Conservation (phyloP, 2,329 filamentous ascomycete genomes). For the Cordyceps javanica region DNA sequence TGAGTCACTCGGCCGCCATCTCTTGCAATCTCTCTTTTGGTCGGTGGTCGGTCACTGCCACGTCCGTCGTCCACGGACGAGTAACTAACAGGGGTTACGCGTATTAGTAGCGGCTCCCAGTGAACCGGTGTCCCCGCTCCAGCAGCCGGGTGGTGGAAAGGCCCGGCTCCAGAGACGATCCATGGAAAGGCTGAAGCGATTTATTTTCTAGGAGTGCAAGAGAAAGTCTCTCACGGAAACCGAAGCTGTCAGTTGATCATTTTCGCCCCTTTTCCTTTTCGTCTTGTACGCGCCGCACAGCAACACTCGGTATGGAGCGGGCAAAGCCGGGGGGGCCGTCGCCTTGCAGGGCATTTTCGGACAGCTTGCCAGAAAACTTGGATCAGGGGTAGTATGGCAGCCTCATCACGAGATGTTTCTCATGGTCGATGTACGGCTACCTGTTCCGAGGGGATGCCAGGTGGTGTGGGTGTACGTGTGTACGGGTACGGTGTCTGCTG, state of each 20-base stretch:
- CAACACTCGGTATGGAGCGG: too few relatives aligned
- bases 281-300: too few relatives aligned
- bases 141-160: background rate
- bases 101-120: background rate
- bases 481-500: background rate
- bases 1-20: background rate
- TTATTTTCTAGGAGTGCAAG: background rate
- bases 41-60: background rate
- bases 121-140: too few relatives aligned
- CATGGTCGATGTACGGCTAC: background rate
- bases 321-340: background rate
- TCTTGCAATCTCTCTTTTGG: background rate
- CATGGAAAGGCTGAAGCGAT: background rate
- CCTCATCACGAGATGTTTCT: background rate
- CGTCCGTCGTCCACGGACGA: background rate
- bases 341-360: background rate
- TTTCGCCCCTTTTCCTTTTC: background rate
- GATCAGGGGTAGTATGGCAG: background rate
- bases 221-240: background rate
- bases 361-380: background rate
- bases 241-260: conserved; percentile 6
- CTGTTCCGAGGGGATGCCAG: background rate
- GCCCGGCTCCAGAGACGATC: background rate
- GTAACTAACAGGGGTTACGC: background rate
- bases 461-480: background rate